Percentiles rank a stretch among this genome's conserved stretches.
Evolutionary conservation across 2,329 filamentous ascomycete species (phyloP).

Genomic region (Hortaea werneckii): DNA sequence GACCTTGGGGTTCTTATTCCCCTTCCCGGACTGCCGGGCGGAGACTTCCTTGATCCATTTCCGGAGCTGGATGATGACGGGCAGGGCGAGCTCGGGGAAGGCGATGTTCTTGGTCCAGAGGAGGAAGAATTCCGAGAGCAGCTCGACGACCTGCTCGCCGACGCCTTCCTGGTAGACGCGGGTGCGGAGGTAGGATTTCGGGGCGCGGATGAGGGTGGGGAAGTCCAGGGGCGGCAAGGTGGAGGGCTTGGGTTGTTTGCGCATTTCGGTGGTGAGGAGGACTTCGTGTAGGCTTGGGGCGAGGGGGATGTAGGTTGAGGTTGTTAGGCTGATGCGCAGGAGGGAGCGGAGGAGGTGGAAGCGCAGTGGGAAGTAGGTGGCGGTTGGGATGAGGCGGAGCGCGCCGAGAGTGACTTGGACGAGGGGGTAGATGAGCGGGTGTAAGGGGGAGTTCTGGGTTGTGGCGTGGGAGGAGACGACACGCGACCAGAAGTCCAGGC

Average conservation of each 20-base stretch:
- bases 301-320: conserved; percentile 88
- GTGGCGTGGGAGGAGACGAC: conserved; percentile 80
- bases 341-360: conserved; percentile 88
- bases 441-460: conserved; percentile 76
- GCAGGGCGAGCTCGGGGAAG: conserved; percentile 86
- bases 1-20: conserved; percentile 78
- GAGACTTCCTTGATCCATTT: conserved; percentile 82
- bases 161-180: conserved; percentile 88
- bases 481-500: conserved; percentile 95
- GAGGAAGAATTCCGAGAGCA: conserved; percentile 84
- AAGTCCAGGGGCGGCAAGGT: conserved; percentile 87
- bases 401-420: conserved; percentile 94
- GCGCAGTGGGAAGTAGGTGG: conserved; percentile 89
- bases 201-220: conserved; percentile 70
- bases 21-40: conserved; percentile 50
- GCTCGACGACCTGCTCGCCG: conserved; percentile 80
- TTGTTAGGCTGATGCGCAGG: conserved; percentile 76
- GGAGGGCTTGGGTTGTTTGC: conserved; percentile 73
- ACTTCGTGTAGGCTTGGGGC: conserved; percentile 83
- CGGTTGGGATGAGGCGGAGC: conserved; percentile 87
- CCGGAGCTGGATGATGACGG: conserved; percentile 82
- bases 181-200: conserved; percentile 81
- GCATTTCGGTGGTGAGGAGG: conserved; percentile 84
- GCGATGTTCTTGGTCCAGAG: conserved; percentile 89
- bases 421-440: conserved; percentile 88